Evolutionary conservation across 2,329 filamentous ascomycete species (phyloP).

Genomic region (Fusarium sp.): DNA sequence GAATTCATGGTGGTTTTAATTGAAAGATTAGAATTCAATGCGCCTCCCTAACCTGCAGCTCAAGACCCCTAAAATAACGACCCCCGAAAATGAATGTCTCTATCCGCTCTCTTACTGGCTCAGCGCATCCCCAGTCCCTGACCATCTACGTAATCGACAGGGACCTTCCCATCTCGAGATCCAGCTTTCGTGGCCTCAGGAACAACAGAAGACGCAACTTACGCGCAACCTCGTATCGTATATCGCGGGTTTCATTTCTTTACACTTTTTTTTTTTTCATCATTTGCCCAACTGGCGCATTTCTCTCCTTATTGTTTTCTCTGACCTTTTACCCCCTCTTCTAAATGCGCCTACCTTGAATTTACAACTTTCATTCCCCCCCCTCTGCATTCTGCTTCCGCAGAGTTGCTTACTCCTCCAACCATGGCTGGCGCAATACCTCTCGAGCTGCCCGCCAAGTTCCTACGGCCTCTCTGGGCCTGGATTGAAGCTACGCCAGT

Average conservation of each 20-base stretch:
- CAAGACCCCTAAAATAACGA: neutral
- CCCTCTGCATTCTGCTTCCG: conserved; percentile 15
- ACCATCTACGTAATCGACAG: conserved; percentile 38
- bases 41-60: neutral
- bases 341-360: conserved; percentile 14
- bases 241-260: neutral
- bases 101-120: conserved; percentile 15
- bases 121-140: conserved; percentile 7
- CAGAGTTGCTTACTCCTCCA: conserved; percentile 9
- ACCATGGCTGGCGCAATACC: conserved; percentile 33
- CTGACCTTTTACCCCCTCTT: neutral
- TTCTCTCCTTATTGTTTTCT: neutral
- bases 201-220: neutral
- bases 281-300: conserved; percentile 13
- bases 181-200: conserved; percentile 31
- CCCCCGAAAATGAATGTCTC: conserved; percentile 8
- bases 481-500: conserved; percentile 52
- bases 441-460: conserved; percentile 47
- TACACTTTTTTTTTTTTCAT: neutral
- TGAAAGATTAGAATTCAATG: neutral
- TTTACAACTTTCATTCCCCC: neutral
- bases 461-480: conserved; percentile 48
- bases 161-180: conserved; percentile 24
- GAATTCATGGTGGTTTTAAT: neutral
- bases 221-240: conserved; percentile 16